Evolutionary conservation across 2,329 filamentous ascomycete species (phyloP).

Genomic region (Cryphonectria carpinicola): DNA sequence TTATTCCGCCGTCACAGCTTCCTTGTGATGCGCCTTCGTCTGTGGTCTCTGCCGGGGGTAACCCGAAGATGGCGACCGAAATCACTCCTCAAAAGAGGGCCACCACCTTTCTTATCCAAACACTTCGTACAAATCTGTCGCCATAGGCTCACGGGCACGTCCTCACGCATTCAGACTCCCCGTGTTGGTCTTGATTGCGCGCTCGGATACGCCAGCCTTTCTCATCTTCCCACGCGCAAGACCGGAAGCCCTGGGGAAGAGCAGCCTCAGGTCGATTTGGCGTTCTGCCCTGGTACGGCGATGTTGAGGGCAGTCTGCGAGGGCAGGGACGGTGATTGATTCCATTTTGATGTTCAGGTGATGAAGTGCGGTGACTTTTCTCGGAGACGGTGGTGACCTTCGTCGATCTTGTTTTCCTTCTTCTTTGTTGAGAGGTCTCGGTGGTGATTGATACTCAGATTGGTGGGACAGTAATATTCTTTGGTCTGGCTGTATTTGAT

Average conservation of each 20-base stretch:
- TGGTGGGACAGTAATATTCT: not conserved
- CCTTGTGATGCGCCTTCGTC: too few relatives aligned
- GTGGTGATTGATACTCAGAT: not conserved
- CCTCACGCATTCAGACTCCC: not conserved
- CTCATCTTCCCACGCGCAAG: constrained; percentile 28
- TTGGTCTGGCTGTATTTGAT: not conserved
- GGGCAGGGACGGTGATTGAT: constrained; percentile 14
- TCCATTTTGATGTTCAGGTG: constrained; percentile 12
- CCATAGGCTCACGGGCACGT: not conserved
- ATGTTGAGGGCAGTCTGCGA: constrained; percentile 19
- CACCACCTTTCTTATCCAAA: not conserved
- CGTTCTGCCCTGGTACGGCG: constrained; percentile 20
- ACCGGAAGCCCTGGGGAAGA: constrained; percentile 27
- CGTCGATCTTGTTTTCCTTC: not conserved
- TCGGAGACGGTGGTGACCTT: not conserved
- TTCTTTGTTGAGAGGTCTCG: not conserved
- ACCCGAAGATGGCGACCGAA: not conserved
- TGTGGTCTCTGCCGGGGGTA: not conserved
- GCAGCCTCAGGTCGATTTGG: constrained; percentile 9
- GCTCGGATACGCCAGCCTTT: constrained; percentile 24
- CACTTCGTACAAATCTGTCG: not conserved
- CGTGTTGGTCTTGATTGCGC: constrained; percentile 24
- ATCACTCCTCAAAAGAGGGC: not conserved
- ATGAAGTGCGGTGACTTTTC: not conserved
- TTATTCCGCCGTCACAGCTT: too few relatives aligned